Percentiles rank a stretch among this genome's conserved stretches.
phyloP scores from a whole-genome alignment of 2,329 filamentous ascomycete genomes.

The Cordyceps fumosorosea region DNA sequence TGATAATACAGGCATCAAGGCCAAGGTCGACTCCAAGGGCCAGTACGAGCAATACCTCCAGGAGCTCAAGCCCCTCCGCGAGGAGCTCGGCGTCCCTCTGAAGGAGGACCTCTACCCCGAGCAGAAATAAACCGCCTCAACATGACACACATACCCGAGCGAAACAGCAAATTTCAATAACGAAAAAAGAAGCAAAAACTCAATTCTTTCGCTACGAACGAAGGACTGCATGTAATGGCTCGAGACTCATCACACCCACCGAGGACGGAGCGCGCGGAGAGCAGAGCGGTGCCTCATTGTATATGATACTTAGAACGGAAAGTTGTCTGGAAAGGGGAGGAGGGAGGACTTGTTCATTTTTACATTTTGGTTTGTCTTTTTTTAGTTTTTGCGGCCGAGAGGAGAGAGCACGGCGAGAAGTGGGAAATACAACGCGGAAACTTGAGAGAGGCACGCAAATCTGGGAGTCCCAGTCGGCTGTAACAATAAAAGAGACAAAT shows the following conservation, averaged over 20 bases:
- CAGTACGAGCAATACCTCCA: constrained; percentile 96
- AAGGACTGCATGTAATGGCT: constrained; percentile 9
- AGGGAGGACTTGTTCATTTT: neutral
- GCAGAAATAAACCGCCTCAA: constrained; percentile 30
- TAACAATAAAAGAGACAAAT: constrained; percentile 5
- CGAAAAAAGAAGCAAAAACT: neutral
- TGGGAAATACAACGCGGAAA: neutral
- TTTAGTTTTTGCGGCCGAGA: neutral
- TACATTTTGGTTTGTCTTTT: neutral
- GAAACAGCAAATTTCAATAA: neutral
- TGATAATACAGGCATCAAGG: constrained; percentile 71
- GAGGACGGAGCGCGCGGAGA: constrained; percentile 4
- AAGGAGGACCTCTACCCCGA: constrained; percentile 91
- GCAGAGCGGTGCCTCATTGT: constrained; percentile 22
- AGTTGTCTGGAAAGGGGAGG: neutral
- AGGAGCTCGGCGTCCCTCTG: constrained; percentile 85
- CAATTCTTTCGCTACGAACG: neutral
- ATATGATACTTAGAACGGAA: constrained; percentile 28
- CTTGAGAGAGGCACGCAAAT: neutral
- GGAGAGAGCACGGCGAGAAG: neutral
- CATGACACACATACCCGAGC: neutral
- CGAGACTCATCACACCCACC: neutral
- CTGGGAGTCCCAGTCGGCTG: constrained; percentile 3
- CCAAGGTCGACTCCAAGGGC: constrained; percentile 97
- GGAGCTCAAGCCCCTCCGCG: constrained; percentile 84